phyloP scores from a whole-genome alignment of 225 moss, liverwort and hornwort genomes.

The Physcomitrellopsis africana region DNA sequence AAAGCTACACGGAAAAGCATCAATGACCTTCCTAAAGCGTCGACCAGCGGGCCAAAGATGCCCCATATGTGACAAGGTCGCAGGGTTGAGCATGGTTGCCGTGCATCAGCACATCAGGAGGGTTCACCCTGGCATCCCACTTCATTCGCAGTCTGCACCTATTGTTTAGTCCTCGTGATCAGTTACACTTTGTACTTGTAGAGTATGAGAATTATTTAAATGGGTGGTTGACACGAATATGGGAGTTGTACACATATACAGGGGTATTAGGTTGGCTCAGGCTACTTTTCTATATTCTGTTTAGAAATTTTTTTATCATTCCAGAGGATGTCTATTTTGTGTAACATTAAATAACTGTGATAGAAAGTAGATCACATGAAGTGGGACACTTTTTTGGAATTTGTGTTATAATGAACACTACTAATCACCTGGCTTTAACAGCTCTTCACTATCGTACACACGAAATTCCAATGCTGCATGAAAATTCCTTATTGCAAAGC shows the following conservation, averaged over 20 bases:
- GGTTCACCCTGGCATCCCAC: slow-evolving; percentile 62
- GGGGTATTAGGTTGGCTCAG: too few relatives aligned
- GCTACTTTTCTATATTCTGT: background rate
- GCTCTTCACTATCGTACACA: too few relatives aligned
- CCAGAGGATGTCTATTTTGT: background rate
- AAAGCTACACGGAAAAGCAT: slow-evolving; percentile 75
- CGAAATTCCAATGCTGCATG: background rate
- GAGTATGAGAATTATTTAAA: background rate
- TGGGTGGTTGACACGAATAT: background rate
- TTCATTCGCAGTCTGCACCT: slow-evolving; percentile 29
- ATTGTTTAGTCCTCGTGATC: background rate
- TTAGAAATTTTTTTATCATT: background rate
- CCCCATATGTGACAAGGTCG: slow-evolving; percentile 77
- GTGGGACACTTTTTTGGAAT: background rate
- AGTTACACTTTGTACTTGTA: background rate
- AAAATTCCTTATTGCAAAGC: background rate
- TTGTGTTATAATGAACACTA: background rate
- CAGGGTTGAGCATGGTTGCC: slow-evolving; percentile 76
- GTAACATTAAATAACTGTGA: background rate
- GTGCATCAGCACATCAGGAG: slow-evolving; percentile 76
- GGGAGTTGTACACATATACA: background rate
- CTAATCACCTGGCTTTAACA: background rate
- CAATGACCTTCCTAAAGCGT: slow-evolving; percentile 79
- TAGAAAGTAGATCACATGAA: background rate
- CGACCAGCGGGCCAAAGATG: slow-evolving; percentile 73